Conservation (phyloP, 2,329 filamentous ascomycete genomes). For the Scleromitrula shiraiana region DNA sequence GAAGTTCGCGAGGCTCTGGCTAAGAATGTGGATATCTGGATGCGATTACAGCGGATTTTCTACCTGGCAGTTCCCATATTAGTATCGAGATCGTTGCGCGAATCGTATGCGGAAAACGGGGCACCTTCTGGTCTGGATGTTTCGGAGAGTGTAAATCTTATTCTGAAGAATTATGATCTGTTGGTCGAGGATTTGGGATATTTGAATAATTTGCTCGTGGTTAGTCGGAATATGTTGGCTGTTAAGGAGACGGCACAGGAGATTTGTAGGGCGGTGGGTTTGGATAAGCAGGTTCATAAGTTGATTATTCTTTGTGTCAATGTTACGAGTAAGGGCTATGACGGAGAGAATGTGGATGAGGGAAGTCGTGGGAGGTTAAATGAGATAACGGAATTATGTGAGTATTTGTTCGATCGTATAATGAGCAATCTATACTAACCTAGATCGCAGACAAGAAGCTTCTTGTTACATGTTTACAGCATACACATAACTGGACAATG, state of each 20-base stretch:
- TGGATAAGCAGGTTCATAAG: conserved; percentile 59
- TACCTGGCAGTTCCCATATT: conserved; percentile 52
- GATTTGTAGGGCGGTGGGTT: conserved; percentile 54
- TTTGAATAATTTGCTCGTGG: conserved; percentile 60
- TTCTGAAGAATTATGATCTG: conserved; percentile 52
- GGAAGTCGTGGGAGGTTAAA: conserved; percentile 47
- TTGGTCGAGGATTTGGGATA: conserved; percentile 56
- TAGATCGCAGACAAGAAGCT: conserved; percentile 53
- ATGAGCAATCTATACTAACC: neutral
- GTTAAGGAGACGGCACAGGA: conserved; percentile 59
- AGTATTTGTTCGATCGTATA: too few relatives aligned
- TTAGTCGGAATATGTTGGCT: conserved; percentile 56
- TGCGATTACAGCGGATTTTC: conserved; percentile 55
- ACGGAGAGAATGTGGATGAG: conserved; percentile 53
- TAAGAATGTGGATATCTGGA: conserved; percentile 57
- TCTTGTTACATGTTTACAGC: conserved; percentile 56
- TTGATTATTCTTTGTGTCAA: conserved; percentile 59
- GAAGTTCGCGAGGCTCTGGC: conserved; percentile 54
- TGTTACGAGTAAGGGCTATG: conserved; percentile 59
- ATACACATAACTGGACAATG: conserved; percentile 62
- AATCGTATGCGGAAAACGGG: conserved; percentile 44
- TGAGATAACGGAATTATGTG: conserved; percentile 58
- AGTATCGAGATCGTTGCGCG: conserved; percentile 50
- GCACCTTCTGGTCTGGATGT: conserved; percentile 48
- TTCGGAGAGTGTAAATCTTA: conserved; percentile 53